These are phyloP conservation scores for Dactylonectria macrodidyma DNA, from an alignment of 2,329 filamentous ascomycete genomes.

Conservation along the genomic window DNA sequence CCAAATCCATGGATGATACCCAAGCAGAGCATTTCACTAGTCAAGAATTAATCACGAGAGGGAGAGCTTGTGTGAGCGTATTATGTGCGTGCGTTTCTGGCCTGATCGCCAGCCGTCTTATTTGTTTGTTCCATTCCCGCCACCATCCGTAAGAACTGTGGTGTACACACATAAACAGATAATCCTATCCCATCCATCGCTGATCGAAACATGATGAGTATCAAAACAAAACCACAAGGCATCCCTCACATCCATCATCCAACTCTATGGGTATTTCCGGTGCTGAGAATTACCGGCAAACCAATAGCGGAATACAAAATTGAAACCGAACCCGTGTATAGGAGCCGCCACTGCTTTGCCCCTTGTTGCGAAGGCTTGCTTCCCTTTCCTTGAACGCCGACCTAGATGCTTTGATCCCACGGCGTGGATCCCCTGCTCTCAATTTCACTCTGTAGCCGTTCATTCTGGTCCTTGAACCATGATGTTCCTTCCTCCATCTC, in stretches of 20 bases:
- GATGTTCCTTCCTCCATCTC: slow-evolving; percentile 63
- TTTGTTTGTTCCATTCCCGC: slow-evolving; percentile 30
- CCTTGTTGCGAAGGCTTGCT: neutral
- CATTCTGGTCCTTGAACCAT: slow-evolving; percentile 64
- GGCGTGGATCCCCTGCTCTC: slow-evolving; percentile 53
- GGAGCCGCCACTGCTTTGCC: neutral
- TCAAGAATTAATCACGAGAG: slow-evolving; percentile 10
- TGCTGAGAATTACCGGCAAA: slow-evolving; percentile 22
- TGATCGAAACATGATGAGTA: slow-evolving; percentile 34
- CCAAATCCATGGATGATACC: slow-evolving; percentile 4
- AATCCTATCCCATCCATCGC: slow-evolving; percentile 32
- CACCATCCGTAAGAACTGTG: slow-evolving; percentile 28
- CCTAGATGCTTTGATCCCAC: slow-evolving; percentile 52
- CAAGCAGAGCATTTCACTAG: neutral
- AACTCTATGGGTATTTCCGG: slow-evolving; percentile 47
- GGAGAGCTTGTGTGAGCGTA: neutral
- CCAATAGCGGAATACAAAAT: slow-evolving; percentile 22
- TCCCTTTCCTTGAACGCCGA: slow-evolving; percentile 20
- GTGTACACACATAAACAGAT: slow-evolving; percentile 25
- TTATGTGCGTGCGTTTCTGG: slow-evolving; percentile 5
- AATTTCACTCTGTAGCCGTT: slow-evolving; percentile 57
- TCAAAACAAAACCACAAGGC: slow-evolving; percentile 20
- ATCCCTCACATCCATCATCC: slow-evolving; percentile 35
- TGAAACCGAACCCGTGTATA: neutral
- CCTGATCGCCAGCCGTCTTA: slow-evolving; percentile 7